Base-by-base conservation (phyloP, 805 yeast genomes). In the Monosporozyma yasuniensis region DNA sequence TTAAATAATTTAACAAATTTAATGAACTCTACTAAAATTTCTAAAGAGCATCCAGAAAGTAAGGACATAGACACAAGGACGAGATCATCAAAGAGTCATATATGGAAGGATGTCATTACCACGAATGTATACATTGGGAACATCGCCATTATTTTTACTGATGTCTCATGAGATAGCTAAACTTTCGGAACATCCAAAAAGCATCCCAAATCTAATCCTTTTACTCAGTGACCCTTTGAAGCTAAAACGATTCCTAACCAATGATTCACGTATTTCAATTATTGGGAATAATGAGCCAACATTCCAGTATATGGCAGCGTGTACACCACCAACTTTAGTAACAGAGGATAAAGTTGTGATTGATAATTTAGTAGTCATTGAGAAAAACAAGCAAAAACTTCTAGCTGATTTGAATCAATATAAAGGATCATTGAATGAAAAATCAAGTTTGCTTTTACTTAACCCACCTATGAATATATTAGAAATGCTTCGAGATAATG, bases 391-490 rank as follows among this genome's bases (percentile, higher is more conserved):
- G 16, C 28, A 25, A 2, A 74, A 76, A 53, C 77, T 78, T 50
- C 76, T 87, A 0, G 61, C 68, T 3, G 51, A 57, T 5, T 84
- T 87, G 14, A 58, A 56, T 12, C 77, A 77, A 14, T 69, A 80
- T 51, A 47, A 69, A 3, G 63, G 70, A 1, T 64, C 68, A 44
- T 65, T 87, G 12, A 55, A 61, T 10, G 53, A 58, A 0, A 60
- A 69, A 2, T 75, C 90, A 1, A 80, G 79, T 50, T 64, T 89
- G 2, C 55, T 90, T 43, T 64, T 90, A 21, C 57, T 90, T 14
- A 65, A 71, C n/a, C 95, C 87, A 50, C 87, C 89, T 2, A 73
- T 85, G 78, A 95, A 95, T 2, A 72, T 79, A 41, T 62, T 75
- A 8, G 78, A 76, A 11, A 64, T 69, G 50, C 57, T 87, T 10